phyloP scores from a whole-genome alignment of 768 basidiomycete genomes.

The Symmetrospora coprosmae region DNA sequence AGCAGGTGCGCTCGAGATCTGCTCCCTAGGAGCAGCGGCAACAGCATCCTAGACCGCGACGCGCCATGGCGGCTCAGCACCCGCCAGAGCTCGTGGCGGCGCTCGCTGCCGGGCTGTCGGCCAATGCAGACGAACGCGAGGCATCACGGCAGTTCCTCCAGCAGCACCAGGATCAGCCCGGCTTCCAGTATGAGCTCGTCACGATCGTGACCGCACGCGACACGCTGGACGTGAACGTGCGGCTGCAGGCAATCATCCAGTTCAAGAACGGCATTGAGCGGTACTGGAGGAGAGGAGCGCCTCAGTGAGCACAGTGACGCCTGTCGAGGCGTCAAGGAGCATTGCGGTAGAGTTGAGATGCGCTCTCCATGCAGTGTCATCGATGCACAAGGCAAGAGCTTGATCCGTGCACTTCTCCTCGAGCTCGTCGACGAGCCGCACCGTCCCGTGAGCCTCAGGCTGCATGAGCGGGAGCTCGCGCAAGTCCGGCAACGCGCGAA shows the following conservation, averaged over 20 bases:
- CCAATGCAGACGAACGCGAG: slow-evolving; percentile 7
- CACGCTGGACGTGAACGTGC: slow-evolving; percentile 41
- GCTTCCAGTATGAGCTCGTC: slow-evolving; percentile 25
- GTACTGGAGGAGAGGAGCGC: slow-evolving; percentile 56
- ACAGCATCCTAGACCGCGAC: too few relatives aligned
- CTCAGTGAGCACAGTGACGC: slow-evolving; percentile 13
- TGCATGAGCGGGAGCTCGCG: too few relatives aligned
- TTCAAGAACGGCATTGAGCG: slow-evolving; percentile 65
- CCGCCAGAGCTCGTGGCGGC: too few relatives aligned
- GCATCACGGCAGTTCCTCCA: slow-evolving; percentile 17
- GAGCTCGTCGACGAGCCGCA: slow-evolving; percentile 62
- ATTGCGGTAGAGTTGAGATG: neutral
- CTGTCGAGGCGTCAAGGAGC: neutral
- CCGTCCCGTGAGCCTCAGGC: slow-evolving; percentile 50
- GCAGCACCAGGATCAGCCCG: slow-evolving; percentile 20
- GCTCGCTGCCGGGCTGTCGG: too few relatives aligned
- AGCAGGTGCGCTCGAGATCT: too few relatives aligned
- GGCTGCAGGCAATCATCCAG: slow-evolving; percentile 71
- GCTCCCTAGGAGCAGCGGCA: too few relatives aligned
- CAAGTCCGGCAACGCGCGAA: neutral
- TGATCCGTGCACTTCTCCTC: slow-evolving; percentile 54
- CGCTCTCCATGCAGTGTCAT: slow-evolving; percentile 44
- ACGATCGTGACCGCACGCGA: slow-evolving; percentile 20
- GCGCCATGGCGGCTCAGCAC: too few relatives aligned
- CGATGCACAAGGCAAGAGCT: slow-evolving; percentile 50